These are phyloP conservation scores for Fusarium sororula DNA, from an alignment of 2,329 filamentous ascomycete genomes.

Conservation along the genomic window DNA sequence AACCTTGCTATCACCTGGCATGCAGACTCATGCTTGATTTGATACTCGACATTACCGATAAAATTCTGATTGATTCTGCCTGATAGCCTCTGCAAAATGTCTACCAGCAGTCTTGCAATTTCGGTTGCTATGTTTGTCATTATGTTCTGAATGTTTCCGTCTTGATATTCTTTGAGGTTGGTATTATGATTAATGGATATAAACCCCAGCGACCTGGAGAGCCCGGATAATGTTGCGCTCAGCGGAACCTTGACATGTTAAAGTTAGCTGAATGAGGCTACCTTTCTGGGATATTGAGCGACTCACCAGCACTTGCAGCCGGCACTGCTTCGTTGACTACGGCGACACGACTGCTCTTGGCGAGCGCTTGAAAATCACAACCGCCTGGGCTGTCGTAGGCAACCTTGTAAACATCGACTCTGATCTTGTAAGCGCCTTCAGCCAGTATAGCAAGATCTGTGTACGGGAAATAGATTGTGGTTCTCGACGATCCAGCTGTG, in stretches of 20 bases:
- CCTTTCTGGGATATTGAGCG: rapidly evolving
- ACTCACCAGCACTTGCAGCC: constrained; percentile 8
- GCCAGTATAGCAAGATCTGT: constrained; percentile 34
- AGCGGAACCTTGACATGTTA: background rate
- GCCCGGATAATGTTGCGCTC: constrained; percentile 1
- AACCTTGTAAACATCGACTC: constrained; percentile 43
- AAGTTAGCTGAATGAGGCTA: background rate
- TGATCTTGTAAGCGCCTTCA: constrained; percentile 40
- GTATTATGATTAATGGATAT: background rate
- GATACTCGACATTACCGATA: background rate
- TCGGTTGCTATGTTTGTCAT: background rate
- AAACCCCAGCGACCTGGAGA: background rate
- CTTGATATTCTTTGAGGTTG: background rate
- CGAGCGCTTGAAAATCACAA: constrained; percentile 23
- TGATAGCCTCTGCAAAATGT: background rate
- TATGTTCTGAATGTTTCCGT: background rate
- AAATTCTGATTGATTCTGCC: background rate
- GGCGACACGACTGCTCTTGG: constrained; percentile 24
- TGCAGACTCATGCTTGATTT: background rate
- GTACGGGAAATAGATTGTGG: constrained; percentile 40
- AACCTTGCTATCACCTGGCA: background rate
- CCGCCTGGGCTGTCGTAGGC: constrained; percentile 10
- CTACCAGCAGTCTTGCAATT: background rate
- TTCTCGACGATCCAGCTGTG: background rate
- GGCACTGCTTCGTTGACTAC: constrained; percentile 16